These are phyloP conservation scores for Yamadazyma olivae DNA, from an alignment of 805 yeast species.

Conservation along the genomic window DNA sequence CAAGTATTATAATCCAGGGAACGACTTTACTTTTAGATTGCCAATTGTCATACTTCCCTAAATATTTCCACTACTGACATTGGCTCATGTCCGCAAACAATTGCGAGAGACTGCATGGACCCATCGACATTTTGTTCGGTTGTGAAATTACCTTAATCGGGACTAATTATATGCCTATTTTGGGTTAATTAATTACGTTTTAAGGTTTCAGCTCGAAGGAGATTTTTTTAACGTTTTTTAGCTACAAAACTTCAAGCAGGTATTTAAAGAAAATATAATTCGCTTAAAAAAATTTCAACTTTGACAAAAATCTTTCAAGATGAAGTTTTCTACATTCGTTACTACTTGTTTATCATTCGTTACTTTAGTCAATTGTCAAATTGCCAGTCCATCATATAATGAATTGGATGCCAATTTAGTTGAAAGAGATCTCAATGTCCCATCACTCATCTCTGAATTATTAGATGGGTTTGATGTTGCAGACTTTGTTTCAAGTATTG, in stretches of 20 bases:
- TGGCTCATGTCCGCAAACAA: no score
- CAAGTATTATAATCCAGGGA: constrained; percentile 23
- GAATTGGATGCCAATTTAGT: constrained; percentile 7
- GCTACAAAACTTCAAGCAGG: not conserved
- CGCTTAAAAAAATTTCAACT: no score
- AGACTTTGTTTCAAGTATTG: constrained; percentile 11
- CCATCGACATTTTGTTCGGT: no score
- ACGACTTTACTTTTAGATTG: constrained; percentile 26
- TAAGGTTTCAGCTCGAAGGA: no score
- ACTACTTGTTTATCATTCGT: constrained; percentile 11
- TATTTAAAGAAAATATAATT: no score
- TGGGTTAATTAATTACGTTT: no score
- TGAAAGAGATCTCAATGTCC: constrained; percentile 15
- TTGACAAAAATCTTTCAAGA: not conserved
- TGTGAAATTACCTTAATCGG: constrained; percentile 1
- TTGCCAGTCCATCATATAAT: constrained; percentile 6
- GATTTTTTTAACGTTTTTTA: not conserved
- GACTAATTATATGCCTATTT: constrained; percentile 1
- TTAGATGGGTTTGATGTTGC: constrained; percentile 18
- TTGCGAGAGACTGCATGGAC: no score
- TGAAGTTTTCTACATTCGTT: constrained; percentile 15
- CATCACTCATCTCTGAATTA: constrained; percentile 12
- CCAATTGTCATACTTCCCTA: constrained; percentile 19
- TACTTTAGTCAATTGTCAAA: constrained; percentile 8
- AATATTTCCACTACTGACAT: not conserved